Conservation (phyloP, 257 asterid genomes). For the Echites panduratus region DNA sequence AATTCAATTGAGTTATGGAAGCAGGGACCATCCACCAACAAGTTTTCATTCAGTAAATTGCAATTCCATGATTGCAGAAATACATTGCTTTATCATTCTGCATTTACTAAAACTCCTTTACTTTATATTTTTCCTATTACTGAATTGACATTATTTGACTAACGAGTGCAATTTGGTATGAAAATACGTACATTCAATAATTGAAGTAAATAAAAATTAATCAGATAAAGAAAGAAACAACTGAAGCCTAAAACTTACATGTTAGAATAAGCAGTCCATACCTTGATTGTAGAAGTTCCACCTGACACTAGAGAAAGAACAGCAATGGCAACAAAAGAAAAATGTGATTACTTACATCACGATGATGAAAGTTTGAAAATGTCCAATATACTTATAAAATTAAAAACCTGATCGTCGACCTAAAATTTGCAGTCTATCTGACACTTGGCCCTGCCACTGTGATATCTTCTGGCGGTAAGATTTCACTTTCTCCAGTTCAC, state of each 20-base stretch:
- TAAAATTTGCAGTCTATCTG: constrained; percentile 71
- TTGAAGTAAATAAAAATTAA: not conserved
- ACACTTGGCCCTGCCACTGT: constrained; percentile 80
- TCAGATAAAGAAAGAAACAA: not conserved
- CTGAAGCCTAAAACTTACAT: constrained; percentile 38
- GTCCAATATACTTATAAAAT: constrained; percentile 1
- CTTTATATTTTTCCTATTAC: not conserved
- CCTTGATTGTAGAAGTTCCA: constrained; percentile 66
- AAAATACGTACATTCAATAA: not conserved
- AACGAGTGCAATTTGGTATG: not conserved
- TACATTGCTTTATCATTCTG: not conserved
- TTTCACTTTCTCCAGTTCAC: constrained; percentile 92
- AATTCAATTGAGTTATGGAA: not conserved
- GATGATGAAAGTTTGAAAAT: not conserved
- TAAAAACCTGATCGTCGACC: constrained; percentile 63
- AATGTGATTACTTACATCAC: not conserved
- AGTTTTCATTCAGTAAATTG: not conserved
- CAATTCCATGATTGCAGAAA: not conserved
- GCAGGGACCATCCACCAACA: not conserved
- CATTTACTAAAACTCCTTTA: no score
- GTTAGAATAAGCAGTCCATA: constrained; percentile 50
- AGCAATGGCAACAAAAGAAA: not conserved
- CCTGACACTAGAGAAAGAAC: constrained; percentile 36
- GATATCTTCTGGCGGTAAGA: constrained; percentile 71
- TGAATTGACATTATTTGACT: not conserved